Percentiles rank a stretch among this genome's conserved stretches.
These are phyloP conservation scores for Datisca glomerata DNA, from an alignment of 306 rosid species.

Conservation along the genomic window DNA sequence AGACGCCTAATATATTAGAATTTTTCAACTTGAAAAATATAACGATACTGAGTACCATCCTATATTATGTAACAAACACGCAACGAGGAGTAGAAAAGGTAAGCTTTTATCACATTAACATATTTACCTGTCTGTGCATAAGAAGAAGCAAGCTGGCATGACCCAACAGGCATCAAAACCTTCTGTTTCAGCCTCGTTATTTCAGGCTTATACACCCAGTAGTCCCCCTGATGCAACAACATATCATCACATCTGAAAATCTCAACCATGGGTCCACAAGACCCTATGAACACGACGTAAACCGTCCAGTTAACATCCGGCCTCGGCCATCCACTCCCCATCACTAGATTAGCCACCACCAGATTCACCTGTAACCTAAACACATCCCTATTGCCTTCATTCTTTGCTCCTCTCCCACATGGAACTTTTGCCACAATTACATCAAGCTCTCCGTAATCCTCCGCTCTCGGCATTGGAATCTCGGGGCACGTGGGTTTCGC, in stretches of 20 bases:
- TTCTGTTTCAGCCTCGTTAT: constrained; percentile 45
- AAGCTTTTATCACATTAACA: too few relatives aligned
- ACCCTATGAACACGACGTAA: constrained; percentile 51
- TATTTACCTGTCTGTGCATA: constrained; percentile 63
- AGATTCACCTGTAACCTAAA: constrained; percentile 63
- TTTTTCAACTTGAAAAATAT: too few relatives aligned
- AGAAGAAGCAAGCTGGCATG: constrained; percentile 55
- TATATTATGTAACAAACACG: too few relatives aligned
- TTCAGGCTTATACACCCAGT: constrained; percentile 57
- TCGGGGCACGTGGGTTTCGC: constrained; percentile 39
- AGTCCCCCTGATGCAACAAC: constrained; percentile 25
- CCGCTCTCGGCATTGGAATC: constrained; percentile 35
- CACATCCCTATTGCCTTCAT: constrained; percentile 38
- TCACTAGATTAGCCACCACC: constrained; percentile 65
- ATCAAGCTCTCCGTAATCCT: constrained; percentile 30
- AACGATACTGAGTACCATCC: too few relatives aligned
- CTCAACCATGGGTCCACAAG: constrained; percentile 82
- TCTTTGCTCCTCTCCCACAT: constrained; percentile 20
- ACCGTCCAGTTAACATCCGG: constrained; percentile 24
- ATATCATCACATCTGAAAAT: constrained; percentile 74
- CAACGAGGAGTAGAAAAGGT: too few relatives aligned
- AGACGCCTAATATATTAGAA: too few relatives aligned
- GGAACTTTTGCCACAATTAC: constrained; percentile 49
- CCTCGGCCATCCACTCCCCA: constrained; percentile 32
- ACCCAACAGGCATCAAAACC: constrained; percentile 59